Percentiles rank a stretch among this genome's conserved stretches.
phyloP scores from a whole-genome alignment of 2,329 filamentous ascomycete species.

The Arthrobotrys sinensis region DNA sequence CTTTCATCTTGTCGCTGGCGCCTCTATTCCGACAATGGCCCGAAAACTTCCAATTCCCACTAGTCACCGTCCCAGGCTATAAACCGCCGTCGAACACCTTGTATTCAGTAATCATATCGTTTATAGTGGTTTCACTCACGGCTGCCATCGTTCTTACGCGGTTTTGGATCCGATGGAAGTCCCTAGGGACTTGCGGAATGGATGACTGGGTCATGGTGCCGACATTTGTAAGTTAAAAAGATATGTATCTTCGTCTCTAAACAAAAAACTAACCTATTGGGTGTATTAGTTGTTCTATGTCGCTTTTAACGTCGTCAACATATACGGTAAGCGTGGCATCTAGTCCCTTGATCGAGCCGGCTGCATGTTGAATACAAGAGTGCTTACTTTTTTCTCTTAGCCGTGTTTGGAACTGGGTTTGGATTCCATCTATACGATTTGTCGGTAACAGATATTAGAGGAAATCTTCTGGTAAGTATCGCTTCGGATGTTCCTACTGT shows the following conservation, averaged over 20 bases:
- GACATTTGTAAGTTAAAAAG: constrained; percentile 33
- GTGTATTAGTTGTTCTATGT: constrained; percentile 17
- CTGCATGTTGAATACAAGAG: background rate
- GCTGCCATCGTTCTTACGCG: constrained; percentile 13
- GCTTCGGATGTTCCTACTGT: background rate
- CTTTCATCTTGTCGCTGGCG: constrained; percentile 32
- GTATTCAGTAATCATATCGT: constrained; percentile 26
- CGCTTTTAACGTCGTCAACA: constrained; percentile 35
- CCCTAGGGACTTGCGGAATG: constrained; percentile 30
- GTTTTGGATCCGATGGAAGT: constrained; percentile 38
- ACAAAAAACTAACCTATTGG: background rate
- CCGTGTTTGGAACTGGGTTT: constrained; percentile 44
- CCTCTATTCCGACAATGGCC: constrained; percentile 38
- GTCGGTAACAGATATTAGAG: constrained; percentile 22
- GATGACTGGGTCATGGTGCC: constrained; percentile 47
- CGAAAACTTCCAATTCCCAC: constrained; percentile 36
- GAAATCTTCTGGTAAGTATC: constrained; percentile 30
- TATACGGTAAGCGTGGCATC: constrained; percentile 16
- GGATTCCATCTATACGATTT: constrained; percentile 43
- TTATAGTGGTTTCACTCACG: constrained; percentile 23
- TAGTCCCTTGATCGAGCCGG: background rate
- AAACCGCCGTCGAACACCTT: constrained; percentile 35
- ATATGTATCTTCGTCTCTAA: background rate
- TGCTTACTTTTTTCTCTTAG: constrained; percentile 6
- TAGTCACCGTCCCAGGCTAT: constrained; percentile 37